A percentile compares a stretch with the other conserved stretches of the same genome.
These are phyloP conservation scores for Colletotrichum sp. DNA, from an alignment of 2,329 filamentous ascomycete genomes.

Conservation along the genomic window DNA sequence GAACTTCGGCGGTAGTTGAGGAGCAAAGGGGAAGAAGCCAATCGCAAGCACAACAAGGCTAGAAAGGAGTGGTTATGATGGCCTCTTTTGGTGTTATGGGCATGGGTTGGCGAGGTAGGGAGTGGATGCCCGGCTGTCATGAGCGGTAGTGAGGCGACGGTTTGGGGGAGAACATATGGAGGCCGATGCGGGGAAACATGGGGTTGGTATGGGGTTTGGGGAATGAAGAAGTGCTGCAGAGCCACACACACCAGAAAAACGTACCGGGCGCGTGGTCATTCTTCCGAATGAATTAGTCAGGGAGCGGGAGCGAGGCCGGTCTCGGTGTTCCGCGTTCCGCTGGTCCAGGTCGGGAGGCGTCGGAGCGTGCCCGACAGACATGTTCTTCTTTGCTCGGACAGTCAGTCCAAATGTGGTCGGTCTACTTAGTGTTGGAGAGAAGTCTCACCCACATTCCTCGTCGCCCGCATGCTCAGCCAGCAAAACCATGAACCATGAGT, in stretches of 20 bases:
- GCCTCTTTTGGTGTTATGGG: not conserved
- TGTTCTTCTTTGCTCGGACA: not conserved
- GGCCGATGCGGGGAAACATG: not conserved
- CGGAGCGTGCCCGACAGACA: not conserved
- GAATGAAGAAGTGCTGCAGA: not conserved
- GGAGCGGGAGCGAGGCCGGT: not conserved
- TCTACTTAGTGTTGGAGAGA: not conserved
- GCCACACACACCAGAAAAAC: not conserved
- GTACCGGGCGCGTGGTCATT: not conserved
- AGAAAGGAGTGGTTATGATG: conserved; percentile 9
- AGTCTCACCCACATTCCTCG: not conserved
- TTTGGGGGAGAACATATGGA: not conserved
- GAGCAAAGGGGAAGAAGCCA: not conserved
- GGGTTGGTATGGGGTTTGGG: not conserved
- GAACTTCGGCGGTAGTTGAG: not conserved
- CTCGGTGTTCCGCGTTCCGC: not conserved
- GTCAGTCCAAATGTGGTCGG: not conserved
- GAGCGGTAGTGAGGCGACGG: not conserved
- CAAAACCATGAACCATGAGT: not conserved
- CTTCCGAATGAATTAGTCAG: not conserved
- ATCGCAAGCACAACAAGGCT: not conserved
- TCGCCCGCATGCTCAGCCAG: not conserved
- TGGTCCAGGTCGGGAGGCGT: not conserved
- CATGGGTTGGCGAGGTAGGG: not conserved
- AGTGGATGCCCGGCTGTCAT: conserved; percentile 9